Evolutionary conservation across 1,139 yeast genomes (phyloP), one percentile per base, ranked within the genome.

Genomic region (Yamadazyma diospyri): DNA sequence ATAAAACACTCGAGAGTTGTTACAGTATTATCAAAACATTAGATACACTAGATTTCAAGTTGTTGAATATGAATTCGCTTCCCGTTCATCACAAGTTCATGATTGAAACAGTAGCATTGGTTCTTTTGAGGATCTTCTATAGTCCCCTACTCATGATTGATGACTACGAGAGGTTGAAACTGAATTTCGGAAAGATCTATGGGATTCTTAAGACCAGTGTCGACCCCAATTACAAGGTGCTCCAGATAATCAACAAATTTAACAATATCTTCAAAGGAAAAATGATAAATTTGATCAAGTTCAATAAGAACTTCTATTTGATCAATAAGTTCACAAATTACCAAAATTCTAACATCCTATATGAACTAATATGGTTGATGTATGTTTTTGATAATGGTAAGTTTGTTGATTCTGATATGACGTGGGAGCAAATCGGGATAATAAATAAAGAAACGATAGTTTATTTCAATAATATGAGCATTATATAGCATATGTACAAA

Each of bases 11-110:
- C 2, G 31, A 37, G 8, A 53, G 64, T 30, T 64, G 72, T 44
- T 51, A 53, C 34, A 34, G 38, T 4, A 51, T 66, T 19, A 48
- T 62, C 20, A 48, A 49, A 13, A 55, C 54, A 29, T 43, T 48
- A 20, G 29, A 31, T 14, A 57, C 57, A 22, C 57, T 63, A 36
- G 40, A 41, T 4, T 16, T 25, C 12, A 46, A 47, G 30, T 35
- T 46, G 7, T 35, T 41, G 12, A 53, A 51, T 40, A 56, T 57
- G 35, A 55, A 55, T 36, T 69, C 58, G 41, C 43, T 68, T 12
- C 73, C 74, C 2, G 52, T 69, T 18, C 71, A 66, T 44, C 66
- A 57, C 43, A 61, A 59, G 33, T 65, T 67, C 39, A 59, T 68
- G 8, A 43, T 68, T 19, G 72, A 67, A 35, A 51, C 63, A 35